Evolutionary conservation across 2,329 filamentous ascomycete species (phyloP), one percentile per base, ranked within the genome.

Genomic region (Drechslerella stenobrocha): DNA sequence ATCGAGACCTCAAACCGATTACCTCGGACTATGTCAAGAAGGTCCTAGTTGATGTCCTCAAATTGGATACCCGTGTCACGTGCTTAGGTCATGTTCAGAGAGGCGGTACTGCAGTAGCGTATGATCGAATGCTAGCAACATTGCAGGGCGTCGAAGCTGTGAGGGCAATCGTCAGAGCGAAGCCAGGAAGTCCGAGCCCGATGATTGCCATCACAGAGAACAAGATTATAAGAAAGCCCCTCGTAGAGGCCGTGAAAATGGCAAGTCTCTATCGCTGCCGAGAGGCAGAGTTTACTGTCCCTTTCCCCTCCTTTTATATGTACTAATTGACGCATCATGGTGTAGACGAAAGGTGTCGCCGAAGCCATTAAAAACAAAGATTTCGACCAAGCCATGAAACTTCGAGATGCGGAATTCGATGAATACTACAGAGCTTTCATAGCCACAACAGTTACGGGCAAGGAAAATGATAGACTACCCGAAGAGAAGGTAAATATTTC

Each of bases 171-270:
- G 81, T 96, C 24, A 89, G 95, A 71, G 89, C 90, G 50, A 95
- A 86, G 0, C 90, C 93, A 7, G 87, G 93, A 42, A 92, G 89
- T 0, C 89, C 90, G 57, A 96, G 90, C 48, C 92, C 90, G 61
- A 91, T 98, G 75, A 97, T 98, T 75, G 91, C 90, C 72, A 91
- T 98, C 72, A 91, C 87, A 70, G 93, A 98, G 80, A 97, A 97
- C 82, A 95, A 98, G 80, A 97, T 98, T 75, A 86, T 90, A 71
- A 85, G 91, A 57, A 90, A 91, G 73, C 87, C 90, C 18, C 80
- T 98, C 23, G 88, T 97, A 80, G 84, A 95, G 75, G 91, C 93
- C 1, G 93, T 98, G 8, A 80, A 83, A 46, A 55, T 71, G 65
- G 72, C 71, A 66, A 45, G 59, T 46, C 28, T 52, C 13, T 46